These are phyloP conservation scores for Lasiodiplodia hormozganensis DNA, from an alignment of 2,329 filamentous ascomycete species.

Conservation along the genomic window DNA sequence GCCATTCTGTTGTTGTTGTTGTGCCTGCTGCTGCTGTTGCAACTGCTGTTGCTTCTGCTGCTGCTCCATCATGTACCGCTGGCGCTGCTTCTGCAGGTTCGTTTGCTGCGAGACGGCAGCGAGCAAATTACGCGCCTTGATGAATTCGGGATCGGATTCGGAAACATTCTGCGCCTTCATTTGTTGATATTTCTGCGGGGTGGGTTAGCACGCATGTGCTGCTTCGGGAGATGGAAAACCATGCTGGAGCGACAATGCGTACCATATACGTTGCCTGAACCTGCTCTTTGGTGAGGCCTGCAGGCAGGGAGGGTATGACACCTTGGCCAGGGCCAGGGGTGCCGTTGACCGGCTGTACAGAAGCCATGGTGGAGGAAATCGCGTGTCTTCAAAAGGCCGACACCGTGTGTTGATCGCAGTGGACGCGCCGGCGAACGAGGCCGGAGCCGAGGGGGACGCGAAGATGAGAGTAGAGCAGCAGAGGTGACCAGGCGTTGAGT, in stretches of 20 bases:
- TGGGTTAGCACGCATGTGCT: conserved; percentile 45
- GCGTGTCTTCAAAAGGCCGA: conserved; percentile 18
- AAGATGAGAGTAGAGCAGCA: conserved; percentile 11
- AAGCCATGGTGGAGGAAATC: conserved; percentile 67
- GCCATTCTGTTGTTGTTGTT: conserved; percentile 56
- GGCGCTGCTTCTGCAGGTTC: conserved; percentile 57
- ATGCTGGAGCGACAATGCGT: conserved; percentile 42
- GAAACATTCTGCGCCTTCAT: conserved; percentile 88
- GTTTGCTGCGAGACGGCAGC: conserved; percentile 71
- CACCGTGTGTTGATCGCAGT: conserved; percentile 9
- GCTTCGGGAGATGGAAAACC: conserved; percentile 18
- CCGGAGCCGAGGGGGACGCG: conserved; percentile 16
- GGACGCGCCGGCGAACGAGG: conserved; percentile 20
- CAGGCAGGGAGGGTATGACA: conserved; percentile 67
- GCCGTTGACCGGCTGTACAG: conserved; percentile 74
- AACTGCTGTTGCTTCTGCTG: conserved; percentile 60
- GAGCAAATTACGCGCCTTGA: conserved; percentile 81
- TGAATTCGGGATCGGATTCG: conserved; percentile 82
- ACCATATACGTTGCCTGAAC: conserved; percentile 77
- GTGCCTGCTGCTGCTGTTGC: conserved; percentile 55
- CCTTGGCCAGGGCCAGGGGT: conserved; percentile 56
- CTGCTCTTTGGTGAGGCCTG: conserved; percentile 76
- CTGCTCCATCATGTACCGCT: conserved; percentile 47
- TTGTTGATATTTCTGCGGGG: conserved; percentile 77
- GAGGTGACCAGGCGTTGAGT: conserved; percentile 14